Evolutionary conservation across 2,329 filamentous ascomycete species (phyloP).

Genomic region (Diaporthe eres): DNA sequence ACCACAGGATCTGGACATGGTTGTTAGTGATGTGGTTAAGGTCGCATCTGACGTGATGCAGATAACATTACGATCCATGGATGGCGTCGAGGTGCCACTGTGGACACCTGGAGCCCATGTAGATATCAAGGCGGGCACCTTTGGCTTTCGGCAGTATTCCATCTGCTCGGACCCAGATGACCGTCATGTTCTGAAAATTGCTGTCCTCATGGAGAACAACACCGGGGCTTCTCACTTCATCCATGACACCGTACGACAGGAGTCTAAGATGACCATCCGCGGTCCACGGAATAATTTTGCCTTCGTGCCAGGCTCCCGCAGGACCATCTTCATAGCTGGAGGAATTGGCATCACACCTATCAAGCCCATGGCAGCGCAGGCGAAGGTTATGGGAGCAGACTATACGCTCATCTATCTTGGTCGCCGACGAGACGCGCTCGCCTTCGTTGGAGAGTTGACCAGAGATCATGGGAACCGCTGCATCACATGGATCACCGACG

Average conservation of each 20-base stretch:
- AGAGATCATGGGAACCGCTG: neutral
- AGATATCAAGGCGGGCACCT: neutral
- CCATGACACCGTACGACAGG: neutral
- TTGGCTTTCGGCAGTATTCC: constrained; percentile 12
- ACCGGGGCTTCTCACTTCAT: neutral
- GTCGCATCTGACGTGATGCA: neutral
- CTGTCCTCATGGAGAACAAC: neutral
- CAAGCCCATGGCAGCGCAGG: neutral
- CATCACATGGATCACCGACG: neutral
- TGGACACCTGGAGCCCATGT: constrained; percentile 3
- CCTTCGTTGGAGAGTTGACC: neutral
- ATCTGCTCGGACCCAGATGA: neutral
- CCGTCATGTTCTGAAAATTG: neutral
- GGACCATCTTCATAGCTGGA: neutral
- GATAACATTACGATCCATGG: neutral
- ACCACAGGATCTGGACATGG: neutral
- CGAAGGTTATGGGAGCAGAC: neutral
- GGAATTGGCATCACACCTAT: neutral
- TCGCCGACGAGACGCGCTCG: neutral
- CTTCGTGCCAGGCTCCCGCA: neutral
- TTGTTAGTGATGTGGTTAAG: neutral
- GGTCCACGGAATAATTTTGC: neutral
- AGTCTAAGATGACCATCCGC: neutral
- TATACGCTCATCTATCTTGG: neutral
- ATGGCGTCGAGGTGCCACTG: neutral